phyloP scores from a whole-genome alignment of 2,329 filamentous ascomycete genomes.

The Paraphoma sp. region DNA sequence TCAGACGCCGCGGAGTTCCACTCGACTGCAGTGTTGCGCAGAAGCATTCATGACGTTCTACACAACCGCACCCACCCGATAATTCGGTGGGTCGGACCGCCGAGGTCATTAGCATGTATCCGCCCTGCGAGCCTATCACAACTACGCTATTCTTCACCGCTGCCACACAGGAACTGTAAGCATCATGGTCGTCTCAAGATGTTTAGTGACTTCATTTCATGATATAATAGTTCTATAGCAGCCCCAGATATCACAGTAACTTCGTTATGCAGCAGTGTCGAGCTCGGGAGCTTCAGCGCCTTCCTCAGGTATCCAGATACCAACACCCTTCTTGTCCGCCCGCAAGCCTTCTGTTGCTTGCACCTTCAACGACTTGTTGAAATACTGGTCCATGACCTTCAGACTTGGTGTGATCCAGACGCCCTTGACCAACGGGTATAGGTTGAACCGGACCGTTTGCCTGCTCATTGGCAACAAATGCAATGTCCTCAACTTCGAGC shows the following conservation, averaged over 20 bases:
- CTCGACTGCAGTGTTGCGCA: background rate
- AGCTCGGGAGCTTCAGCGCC: slow-evolving; percentile 1
- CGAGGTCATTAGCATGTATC: slow-evolving; percentile 6
- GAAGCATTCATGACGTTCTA: slow-evolving; percentile 24
- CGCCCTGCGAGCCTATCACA: background rate
- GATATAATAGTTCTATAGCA: background rate
- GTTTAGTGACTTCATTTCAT: background rate
- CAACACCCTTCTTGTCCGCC: slow-evolving; percentile 60
- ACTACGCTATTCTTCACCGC: background rate
- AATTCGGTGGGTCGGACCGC: slow-evolving; percentile 15
- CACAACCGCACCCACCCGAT: slow-evolving; percentile 9
- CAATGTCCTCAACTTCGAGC: slow-evolving; percentile 79
- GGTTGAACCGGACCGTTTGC: slow-evolving; percentile 72
- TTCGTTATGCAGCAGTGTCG: background rate
- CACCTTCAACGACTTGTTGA: slow-evolving; percentile 86
- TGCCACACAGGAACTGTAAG: background rate
- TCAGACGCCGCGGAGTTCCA: background rate
- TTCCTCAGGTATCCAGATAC: slow-evolving; percentile 46
- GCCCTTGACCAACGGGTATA: slow-evolving; percentile 71
- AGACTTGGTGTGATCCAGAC: slow-evolving; percentile 75
- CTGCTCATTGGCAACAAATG: slow-evolving; percentile 85
- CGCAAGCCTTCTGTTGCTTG: slow-evolving; percentile 75
- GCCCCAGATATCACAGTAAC: no score
- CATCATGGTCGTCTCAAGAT: background rate
- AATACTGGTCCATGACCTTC: slow-evolving; percentile 86